Evolutionary conservation across 352 stramenopile species (phyloP), one percentile per base, ranked within the genome.

Genomic region (Pythium biforme): DNA sequence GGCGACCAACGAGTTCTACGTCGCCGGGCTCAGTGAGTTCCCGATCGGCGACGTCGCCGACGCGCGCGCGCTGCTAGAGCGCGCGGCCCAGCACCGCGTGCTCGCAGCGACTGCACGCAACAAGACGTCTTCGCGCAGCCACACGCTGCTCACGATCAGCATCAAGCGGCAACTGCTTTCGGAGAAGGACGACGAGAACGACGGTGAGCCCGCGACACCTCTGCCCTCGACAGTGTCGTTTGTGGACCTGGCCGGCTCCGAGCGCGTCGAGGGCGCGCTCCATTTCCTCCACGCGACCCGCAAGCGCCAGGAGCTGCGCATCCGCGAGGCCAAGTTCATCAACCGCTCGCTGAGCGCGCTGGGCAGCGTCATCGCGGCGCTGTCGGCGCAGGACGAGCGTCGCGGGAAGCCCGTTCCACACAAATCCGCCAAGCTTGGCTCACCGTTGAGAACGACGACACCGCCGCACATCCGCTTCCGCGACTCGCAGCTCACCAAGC

Each of bases 241-340:
- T 53, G 82, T 92, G 11, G 82, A 92, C 26, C 70, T 92, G 25
- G 82, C 82, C 19, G 82, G 78, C 17, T 92, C 82, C 4, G 82
- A 92, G 59, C 75, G 80, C 2, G 73, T 87, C 14, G 73, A 89
- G 33, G 75, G 77, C 4, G 55, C 77, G 0, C 64, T 85, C 11
- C 72, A 86, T 60, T 86, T 86, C 31, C 66, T 83, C 27, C 68
- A 75, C 46, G 66, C 82, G 11, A 85, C 74, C 6, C 74, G 79
- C 7, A 69, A 73, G 20, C 71, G 69, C 10, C 75, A 85, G 53
- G 76, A 90, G 54, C 74, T 86, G 4, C 80, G 82, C 3, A 84
- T 92, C 41, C 77, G 80, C 23, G 82, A 92, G 64, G 80, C 82
- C 34, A 92, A 92, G 57, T 89, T 89, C 56, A 92, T 92, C 61